Evolutionary conservation across 2,329 filamentous ascomycete species (phyloP).

Genomic region (Knoxdaviesia proteae): DNA sequence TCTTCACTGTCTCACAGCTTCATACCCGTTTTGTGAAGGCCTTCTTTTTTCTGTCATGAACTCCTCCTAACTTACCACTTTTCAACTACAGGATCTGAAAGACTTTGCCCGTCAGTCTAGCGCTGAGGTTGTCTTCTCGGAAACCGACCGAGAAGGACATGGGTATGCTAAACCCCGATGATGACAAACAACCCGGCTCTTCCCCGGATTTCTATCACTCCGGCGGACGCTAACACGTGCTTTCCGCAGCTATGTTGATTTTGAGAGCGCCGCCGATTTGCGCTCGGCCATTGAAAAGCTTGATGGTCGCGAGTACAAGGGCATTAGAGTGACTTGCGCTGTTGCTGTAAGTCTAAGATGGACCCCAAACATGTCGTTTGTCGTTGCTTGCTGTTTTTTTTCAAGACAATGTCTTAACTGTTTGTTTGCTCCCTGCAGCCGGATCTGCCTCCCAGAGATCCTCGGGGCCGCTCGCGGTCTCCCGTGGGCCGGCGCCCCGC

Average conservation of each 20-base stretch:
- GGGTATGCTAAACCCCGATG: too few species aligned
- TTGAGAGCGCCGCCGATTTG: slow-evolving; percentile 78
- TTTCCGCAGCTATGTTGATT: slow-evolving; percentile 73
- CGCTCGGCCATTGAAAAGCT: slow-evolving; percentile 88
- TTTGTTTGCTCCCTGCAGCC: slow-evolving; percentile 43
- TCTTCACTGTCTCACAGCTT: too few species aligned
- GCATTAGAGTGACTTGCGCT: slow-evolving; percentile 62
- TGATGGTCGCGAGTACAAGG: slow-evolving; percentile 83
- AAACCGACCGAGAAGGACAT: slow-evolving; percentile 80
- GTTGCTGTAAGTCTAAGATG: slow-evolving; percentile 49
- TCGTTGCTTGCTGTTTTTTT: neutral
- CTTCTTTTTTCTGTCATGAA: slow-evolving; percentile 22
- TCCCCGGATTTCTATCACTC: too few species aligned
- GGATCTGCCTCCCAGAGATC: slow-evolving; percentile 48
- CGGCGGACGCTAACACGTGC: slow-evolving; percentile 57
- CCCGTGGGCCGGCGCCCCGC: slow-evolving; percentile 45
- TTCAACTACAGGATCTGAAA: slow-evolving; percentile 74
- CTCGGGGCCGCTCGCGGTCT: slow-evolving; percentile 56
- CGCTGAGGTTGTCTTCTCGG: slow-evolving; percentile 93
- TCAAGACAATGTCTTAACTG: slow-evolving; percentile 1
- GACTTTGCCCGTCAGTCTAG: slow-evolving; percentile 95
- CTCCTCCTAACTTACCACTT: slow-evolving; percentile 51
- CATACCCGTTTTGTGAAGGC: too few species aligned
- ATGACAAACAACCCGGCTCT: too few species aligned
- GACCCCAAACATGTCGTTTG: slow-evolving; percentile 5